Conservation (phyloP, 2,329 filamentous ascomycete genomes). For the Intubia oerlemansii region DNA sequence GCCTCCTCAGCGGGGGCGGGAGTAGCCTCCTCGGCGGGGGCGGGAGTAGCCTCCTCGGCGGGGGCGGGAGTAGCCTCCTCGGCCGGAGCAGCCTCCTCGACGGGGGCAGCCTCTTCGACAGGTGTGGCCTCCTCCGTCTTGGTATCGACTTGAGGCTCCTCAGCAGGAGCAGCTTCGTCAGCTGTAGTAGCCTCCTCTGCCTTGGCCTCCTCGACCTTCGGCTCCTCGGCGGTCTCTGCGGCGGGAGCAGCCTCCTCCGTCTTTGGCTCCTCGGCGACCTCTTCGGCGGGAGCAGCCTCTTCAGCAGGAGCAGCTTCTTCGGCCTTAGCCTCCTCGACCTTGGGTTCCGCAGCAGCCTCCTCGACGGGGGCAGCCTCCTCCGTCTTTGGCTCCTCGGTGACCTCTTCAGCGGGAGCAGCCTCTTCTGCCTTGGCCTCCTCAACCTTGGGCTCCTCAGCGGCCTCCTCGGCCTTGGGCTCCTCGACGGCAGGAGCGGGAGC, state of each 20-base stretch:
- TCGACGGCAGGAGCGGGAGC: background rate
- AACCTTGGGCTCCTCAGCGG: no score
- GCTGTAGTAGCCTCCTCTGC: background rate
- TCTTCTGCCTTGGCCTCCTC: no score
- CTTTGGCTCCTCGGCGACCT: background rate
- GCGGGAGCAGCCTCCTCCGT: background rate
- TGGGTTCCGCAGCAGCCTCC: background rate
- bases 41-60: no score
- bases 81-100: no score
- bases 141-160: background rate
- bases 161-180: background rate
- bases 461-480: background rate
- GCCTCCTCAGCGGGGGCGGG: background rate
- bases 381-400: no score
- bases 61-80: no score
- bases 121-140: background rate
- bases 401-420: no score
- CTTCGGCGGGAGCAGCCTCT: background rate
- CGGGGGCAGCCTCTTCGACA: background rate
- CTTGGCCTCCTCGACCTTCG: background rate
- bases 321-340: background rate
- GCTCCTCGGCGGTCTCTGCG: background rate
- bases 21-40: no score
- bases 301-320: background rate
- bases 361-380: background rate